Conservation (phyloP, 805 yeast genomes). For the Candida sphagnicola region DNA sequence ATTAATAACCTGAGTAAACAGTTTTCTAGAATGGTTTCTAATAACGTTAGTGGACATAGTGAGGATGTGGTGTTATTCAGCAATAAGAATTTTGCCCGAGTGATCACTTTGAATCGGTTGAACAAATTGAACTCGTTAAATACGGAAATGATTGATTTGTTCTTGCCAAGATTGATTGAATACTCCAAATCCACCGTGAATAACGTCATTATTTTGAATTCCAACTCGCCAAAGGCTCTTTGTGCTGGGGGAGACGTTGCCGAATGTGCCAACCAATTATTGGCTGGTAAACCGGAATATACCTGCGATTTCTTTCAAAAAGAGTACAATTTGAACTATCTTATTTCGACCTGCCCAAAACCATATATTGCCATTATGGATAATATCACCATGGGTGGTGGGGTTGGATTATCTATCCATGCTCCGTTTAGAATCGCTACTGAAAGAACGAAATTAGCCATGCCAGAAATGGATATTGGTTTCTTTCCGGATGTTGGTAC, state of each 20-base stretch:
- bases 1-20: background rate
- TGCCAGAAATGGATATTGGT: conserved; percentile 98
- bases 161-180: conserved; percentile 71
- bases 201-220: conserved; percentile 63
- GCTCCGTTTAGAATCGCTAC: conserved; percentile 93
- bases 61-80: conserved; percentile 60
- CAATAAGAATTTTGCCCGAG: conserved; percentile 61
- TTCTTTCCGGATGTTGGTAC: conserved; percentile 96
- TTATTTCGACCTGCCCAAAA: conserved; percentile 77
- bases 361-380: conserved; percentile 85
- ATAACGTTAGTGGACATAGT: background rate
- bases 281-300: conserved; percentile 39
- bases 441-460: conserved; percentile 85
- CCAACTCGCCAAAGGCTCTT: conserved; percentile 64
- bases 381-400: conserved; percentile 98
- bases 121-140: conserved; percentile 81
- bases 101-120: conserved; percentile 75
- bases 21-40: background rate
- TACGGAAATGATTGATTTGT: conserved; percentile 66
- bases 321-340: conserved; percentile 79
- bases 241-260: conserved; percentile 98
- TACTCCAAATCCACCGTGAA: conserved; percentile 66
- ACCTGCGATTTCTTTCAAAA: conserved; percentile 66
- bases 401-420: conserved; percentile 89
- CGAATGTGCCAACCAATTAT: conserved; percentile 62